Conservation (phyloP, 768 basidiomycete species). For the Fomitopsis serialis region DNA sequence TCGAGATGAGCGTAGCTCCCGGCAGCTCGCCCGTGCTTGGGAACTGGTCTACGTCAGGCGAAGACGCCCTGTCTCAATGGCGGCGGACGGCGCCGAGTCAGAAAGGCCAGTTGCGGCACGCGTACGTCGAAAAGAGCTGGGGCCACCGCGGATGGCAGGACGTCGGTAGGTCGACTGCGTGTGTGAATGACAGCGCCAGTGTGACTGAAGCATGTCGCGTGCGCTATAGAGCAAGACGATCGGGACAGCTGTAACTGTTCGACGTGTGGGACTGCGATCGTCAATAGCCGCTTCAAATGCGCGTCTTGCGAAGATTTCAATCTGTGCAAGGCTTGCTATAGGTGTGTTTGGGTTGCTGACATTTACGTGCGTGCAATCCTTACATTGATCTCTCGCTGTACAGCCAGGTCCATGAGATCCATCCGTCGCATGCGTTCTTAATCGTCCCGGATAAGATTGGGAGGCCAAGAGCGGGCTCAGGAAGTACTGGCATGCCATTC, state of each 20-base stretch:
- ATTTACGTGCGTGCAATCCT: neutral
- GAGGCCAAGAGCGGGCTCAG: conserved; percentile 19
- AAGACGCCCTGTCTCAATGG: conserved; percentile 55
- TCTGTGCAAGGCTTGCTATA: conserved; percentile 79
- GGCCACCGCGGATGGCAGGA: conserved; percentile 79
- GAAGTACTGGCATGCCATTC: neutral
- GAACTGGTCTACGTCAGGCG: conserved; percentile 44
- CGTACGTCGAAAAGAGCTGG: conserved; percentile 87
- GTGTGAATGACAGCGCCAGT: conserved; percentile 3
- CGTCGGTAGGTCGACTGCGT: conserved; percentile 55
- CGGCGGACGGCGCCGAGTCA: conserved; percentile 60
- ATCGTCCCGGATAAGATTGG: conserved; percentile 61
- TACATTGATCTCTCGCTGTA: conserved; percentile 8
- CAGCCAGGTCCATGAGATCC: conserved; percentile 88
- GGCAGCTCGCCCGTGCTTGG: conserved; percentile 39
- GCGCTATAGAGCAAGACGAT: conserved; percentile 61
- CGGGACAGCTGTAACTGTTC: conserved; percentile 62
- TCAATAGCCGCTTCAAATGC: conserved; percentile 76
- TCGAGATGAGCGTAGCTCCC: conserved; percentile 49
- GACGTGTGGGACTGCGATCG: conserved; percentile 65
- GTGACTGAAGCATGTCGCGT: too few relatives aligned
- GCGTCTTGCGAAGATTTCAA: conserved; percentile 74
- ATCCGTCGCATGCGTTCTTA: conserved; percentile 85
- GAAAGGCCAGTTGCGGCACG: conserved; percentile 78
- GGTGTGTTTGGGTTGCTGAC: conserved; percentile 36